A percentile compares a stretch with the other conserved stretches of the same genome.
Conservation (phyloP, 2,329 filamentous ascomycete genomes). For the Chlorencoelia australis region DNA sequence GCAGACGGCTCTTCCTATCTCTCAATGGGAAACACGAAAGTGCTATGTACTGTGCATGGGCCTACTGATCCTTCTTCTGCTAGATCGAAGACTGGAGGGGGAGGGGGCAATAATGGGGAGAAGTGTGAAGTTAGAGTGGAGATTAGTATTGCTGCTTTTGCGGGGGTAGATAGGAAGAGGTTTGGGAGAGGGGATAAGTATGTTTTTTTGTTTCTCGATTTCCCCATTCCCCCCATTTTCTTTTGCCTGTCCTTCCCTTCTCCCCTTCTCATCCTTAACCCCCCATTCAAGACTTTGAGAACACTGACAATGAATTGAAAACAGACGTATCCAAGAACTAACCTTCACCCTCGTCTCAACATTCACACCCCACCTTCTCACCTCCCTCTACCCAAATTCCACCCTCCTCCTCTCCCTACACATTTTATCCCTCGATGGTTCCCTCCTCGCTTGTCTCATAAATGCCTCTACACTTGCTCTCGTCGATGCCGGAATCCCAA, state of each 20-base stretch:
- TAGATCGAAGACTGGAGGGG: conserved; percentile 33
- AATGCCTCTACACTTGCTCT: conserved; percentile 89
- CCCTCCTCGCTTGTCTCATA: conserved; percentile 76
- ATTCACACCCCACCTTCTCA: conserved; percentile 69
- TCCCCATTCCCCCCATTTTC: too few relatives aligned
- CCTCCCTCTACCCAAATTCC: conserved; percentile 79
- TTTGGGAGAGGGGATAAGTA: conserved; percentile 69
- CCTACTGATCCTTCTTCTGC: conserved; percentile 54
- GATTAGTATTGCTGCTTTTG: conserved; percentile 80
- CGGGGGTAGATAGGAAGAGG: conserved; percentile 74
- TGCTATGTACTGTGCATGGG: conserved; percentile 85
- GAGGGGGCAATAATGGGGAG: conserved; percentile 27
- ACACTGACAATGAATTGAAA: too few relatives aligned
- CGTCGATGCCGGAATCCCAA: conserved; percentile 89
- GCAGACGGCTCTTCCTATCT: conserved; percentile 90
- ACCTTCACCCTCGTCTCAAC: conserved; percentile 69
- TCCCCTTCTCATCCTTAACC: too few relatives aligned
- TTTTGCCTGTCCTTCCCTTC: not conserved
- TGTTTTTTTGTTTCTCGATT: too few relatives aligned
- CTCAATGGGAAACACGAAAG: conserved; percentile 94
- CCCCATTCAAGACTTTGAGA: too few relatives aligned
- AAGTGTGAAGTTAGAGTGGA: conserved; percentile 68
- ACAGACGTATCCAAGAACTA: conserved; percentile 70
- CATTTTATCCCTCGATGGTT: conserved; percentile 83
- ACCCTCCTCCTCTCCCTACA: conserved; percentile 77